Evolutionary conservation across 371 early-diverging fungal genomes (phyloP).

Genomic region (Synchytrium microbalum): DNA sequence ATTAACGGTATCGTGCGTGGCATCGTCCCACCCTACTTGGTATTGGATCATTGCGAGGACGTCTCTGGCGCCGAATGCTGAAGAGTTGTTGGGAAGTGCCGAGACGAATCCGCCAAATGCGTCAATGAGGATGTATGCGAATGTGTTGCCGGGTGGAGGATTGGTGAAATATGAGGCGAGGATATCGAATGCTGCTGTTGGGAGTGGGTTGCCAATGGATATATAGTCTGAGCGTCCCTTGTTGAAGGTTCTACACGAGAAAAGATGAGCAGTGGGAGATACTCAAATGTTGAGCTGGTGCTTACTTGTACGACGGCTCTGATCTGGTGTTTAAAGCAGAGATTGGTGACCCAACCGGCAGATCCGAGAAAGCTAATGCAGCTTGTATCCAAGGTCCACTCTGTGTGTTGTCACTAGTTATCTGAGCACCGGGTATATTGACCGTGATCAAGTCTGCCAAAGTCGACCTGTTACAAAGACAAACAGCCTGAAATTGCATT

Average conservation of each 20-base stretch:
- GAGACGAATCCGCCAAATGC: background rate
- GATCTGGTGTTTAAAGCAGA: background rate
- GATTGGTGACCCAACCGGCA: background rate
- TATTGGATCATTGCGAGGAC: background rate
- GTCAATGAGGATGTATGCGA: background rate
- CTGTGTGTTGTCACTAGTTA: no score
- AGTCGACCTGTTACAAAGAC: background rate
- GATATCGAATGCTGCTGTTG: background rate
- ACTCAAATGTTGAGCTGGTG: background rate
- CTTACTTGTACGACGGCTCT: background rate
- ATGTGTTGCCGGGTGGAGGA: background rate
- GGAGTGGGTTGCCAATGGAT: background rate
- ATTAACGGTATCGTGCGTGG: background rate
- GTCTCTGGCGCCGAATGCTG: background rate
- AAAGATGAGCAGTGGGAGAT: background rate
- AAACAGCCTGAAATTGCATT: background rate
- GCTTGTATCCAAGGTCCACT: no score
- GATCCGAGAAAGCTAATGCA: background rate
- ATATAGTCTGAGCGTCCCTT: background rate
- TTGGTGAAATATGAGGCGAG: background rate
- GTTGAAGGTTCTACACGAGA: background rate
- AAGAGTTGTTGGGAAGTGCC: background rate
- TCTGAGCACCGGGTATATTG: no score
- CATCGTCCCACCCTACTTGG: background rate
- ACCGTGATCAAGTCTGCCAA: no score